Base-by-base conservation (phyloP, 495 filamentous ascomycete genomes). In the Copromyces sp. region DNA sequence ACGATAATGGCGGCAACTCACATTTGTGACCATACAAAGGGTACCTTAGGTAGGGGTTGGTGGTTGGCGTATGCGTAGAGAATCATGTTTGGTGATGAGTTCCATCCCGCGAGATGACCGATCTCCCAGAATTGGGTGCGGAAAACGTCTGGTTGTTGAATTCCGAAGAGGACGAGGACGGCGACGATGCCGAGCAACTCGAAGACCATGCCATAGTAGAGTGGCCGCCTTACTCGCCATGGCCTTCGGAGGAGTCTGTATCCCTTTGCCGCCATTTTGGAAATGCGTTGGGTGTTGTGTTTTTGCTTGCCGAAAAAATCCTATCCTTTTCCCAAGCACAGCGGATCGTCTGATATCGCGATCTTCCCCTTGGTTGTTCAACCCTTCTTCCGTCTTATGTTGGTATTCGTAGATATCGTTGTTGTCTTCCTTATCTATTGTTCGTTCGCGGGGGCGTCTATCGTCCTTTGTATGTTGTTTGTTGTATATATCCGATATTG, bases 1-100 rank as follows among this genome's bases (percentile, higher is more conserved):
- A 72, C 11, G 29, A 24, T 24, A 24, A 65, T 71, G 42, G n/a
- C 32, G 39, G 59, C 24, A 24, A 87, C 92, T 75, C 86, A 97
- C 94, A 90, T 89, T 75, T 87, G 83, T 53, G 91, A 92, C 94
- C 94, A 97, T 29, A 95, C 90, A 75, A 94, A 84, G 9, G 94
- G 94, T 24, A 89, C 81, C 5, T 81, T 86, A 0, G 87, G 86
- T 42, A 90, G 86, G 3, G 90, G 83, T 71, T 84, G 82, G 77
- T 94, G 88, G 76, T 97, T 97, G 53, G 93, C 90, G 72, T 88
- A 88, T 20, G 90, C 90, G 78, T 94, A 97, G 32, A 95, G 75
- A 7, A 90, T 84, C 75, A 90, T 85, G 45, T 84, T 84, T 29
- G 94, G 94, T 73, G 89, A 87, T 74, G 93, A 95, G 81, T 97